These are phyloP conservation scores for Nematodospora valgi DNA, from an alignment of 805 yeast species.

Conservation along the genomic window DNA sequence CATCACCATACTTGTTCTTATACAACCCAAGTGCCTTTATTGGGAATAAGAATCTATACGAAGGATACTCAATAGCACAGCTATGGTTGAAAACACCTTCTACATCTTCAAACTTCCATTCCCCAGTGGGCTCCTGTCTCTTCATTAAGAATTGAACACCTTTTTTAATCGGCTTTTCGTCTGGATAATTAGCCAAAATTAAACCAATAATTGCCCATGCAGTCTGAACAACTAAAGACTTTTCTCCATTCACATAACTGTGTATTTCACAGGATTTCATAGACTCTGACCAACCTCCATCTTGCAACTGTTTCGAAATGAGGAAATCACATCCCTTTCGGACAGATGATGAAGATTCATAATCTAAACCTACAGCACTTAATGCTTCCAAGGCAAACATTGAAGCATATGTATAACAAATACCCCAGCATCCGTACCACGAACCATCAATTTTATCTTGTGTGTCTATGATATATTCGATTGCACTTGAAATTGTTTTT, in stretches of 20 bases:
- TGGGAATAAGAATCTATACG: slow-evolving; percentile 83
- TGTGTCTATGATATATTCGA: slow-evolving; percentile 61
- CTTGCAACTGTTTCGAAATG: slow-evolving; percentile 66
- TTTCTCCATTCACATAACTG: slow-evolving; percentile 62
- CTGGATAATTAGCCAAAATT: slow-evolving; percentile 76
- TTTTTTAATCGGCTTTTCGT: slow-evolving; percentile 52
- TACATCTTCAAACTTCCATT: slow-evolving; percentile 77
- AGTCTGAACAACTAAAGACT: slow-evolving; percentile 80
- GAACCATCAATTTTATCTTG: slow-evolving; percentile 78
- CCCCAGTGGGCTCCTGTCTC: slow-evolving; percentile 73
- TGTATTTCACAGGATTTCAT: slow-evolving; percentile 86
- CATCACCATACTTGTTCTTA: slow-evolving; percentile 26
- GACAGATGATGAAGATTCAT: slow-evolving; percentile 60
- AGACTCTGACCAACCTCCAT: slow-evolving; percentile 98
- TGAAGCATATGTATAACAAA: slow-evolving; percentile 91
- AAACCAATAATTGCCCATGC: slow-evolving; percentile 90
- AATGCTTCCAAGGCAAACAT: slow-evolving; percentile 98
- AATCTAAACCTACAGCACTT: slow-evolving; percentile 60
- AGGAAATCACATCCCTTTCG: slow-evolving; percentile 82
- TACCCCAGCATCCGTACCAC: slow-evolving; percentile 99
- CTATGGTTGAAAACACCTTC: slow-evolving; percentile 96
- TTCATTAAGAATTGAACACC: slow-evolving; percentile 64
- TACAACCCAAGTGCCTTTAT: slow-evolving; percentile 89
- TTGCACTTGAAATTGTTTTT: slow-evolving; percentile 69
- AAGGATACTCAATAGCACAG: slow-evolving; percentile 93